Percentiles rank a stretch among this genome's conserved stretches.
Conservation (phyloP, 164 flowering plant genomes). For the Taxillus chinensis region DNA sequence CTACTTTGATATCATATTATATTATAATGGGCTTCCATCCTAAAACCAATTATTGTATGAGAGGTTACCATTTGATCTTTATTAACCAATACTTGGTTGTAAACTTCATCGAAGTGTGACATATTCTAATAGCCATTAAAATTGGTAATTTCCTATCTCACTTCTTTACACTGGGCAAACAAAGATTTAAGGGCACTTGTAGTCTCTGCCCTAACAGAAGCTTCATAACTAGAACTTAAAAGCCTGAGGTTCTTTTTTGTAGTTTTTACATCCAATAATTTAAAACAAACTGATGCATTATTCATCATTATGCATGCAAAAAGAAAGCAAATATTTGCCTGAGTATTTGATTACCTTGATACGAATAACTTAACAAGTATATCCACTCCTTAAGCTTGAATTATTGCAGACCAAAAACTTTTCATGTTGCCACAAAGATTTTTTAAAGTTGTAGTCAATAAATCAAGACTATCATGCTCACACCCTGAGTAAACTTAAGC, state of each 20-base stretch:
- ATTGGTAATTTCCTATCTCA: constrained; percentile 71
- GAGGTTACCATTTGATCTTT: too few relatives aligned
- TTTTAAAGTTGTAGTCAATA: constrained; percentile 76
- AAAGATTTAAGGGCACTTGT: constrained; percentile 93
- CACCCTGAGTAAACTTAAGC: too few relatives aligned
- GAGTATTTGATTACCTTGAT: constrained; percentile 60
- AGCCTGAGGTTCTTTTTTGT: constrained; percentile 82
- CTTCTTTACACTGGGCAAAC: constrained; percentile 86
- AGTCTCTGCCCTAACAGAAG: constrained; percentile 93
- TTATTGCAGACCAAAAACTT: constrained; percentile 78
- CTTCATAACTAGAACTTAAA: constrained; percentile 72
- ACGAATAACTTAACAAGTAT: constrained; percentile 75
- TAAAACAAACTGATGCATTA: constrained; percentile 78
- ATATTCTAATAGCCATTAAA: too few relatives aligned
- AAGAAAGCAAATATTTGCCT: constrained; percentile 91
- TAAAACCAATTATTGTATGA: too few relatives aligned
- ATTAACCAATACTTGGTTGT: too few relatives aligned
- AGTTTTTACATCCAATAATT: constrained; percentile 64
- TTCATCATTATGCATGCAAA: constrained; percentile 93
- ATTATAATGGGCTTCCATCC: too few relatives aligned
- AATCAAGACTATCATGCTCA: too few relatives aligned
- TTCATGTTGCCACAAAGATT: constrained; percentile 79
- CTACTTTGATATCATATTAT: too few relatives aligned
- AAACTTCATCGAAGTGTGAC: too few relatives aligned
- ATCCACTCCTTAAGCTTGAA: constrained; percentile 85